Conservation (phyloP, 768 basidiomycete species). For the Phlebiopsis flavidoalba region DNA sequence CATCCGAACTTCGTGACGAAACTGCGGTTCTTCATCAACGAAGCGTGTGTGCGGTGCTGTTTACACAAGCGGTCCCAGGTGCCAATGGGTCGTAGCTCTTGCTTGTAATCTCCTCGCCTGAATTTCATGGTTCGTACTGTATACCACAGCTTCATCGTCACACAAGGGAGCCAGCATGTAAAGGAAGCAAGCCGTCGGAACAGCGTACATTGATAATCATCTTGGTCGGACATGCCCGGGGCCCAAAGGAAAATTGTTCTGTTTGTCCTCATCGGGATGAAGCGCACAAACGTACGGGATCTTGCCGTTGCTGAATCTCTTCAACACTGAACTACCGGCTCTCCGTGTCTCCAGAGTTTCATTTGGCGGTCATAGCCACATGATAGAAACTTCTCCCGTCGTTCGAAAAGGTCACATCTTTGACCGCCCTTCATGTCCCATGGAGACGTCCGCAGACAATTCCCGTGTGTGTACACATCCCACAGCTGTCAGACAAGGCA, state of each 20-base stretch:
- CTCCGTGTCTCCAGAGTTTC: conserved; percentile 99
- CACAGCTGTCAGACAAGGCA: conserved; percentile 61
- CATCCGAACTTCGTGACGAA: conserved; percentile 98
- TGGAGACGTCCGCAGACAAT: conserved; percentile 94
- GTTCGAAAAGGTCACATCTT: conserved; percentile 94
- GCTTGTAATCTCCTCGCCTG: conserved; percentile 92
- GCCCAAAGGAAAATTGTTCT: conserved; percentile 94
- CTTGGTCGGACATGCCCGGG: conserved; percentile 98
- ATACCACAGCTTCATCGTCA: neutral
- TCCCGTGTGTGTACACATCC: conserved; percentile 96
- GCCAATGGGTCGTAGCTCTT: conserved; percentile 99
- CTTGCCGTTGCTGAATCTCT: conserved; percentile 97
- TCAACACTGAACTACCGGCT: conserved; percentile 97
- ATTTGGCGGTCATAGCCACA: conserved; percentile 95
- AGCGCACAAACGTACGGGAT: conserved; percentile 92
- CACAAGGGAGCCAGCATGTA: neutral
- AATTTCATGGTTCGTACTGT: conserved; percentile 94
- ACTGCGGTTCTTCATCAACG: conserved; percentile 94
- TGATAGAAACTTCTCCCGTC: conserved; percentile 85
- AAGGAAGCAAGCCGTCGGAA: conserved; percentile 4
- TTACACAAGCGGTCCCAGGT: conserved; percentile 96
- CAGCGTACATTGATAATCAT: conserved; percentile 92
- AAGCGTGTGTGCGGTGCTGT: conserved; percentile 99
- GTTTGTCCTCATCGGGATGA: conserved; percentile 97
- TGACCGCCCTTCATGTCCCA: conserved; percentile 96